Percentiles rank a stretch among this genome's conserved stretches.
Evolutionary conservation across 768 basidiomycete genomes (phyloP).

Genomic region (Daedalea quercina): DNA sequence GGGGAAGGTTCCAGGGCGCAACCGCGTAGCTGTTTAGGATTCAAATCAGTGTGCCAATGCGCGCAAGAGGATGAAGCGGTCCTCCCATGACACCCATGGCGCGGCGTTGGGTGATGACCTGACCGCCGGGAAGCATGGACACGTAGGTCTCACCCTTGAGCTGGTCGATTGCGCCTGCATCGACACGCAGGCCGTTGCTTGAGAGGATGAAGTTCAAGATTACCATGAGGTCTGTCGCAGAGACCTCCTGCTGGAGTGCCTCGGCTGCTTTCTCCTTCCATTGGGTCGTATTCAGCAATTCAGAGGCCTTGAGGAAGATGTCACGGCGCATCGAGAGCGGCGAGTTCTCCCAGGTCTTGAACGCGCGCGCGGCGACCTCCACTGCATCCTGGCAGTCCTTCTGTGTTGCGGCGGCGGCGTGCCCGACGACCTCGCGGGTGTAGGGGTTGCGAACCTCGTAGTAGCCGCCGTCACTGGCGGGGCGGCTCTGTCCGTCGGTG

Average conservation of each 20-base stretch:
- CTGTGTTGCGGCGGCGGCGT: conserved; percentile 35
- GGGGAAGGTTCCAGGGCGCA: conserved; percentile 51
- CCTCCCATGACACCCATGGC: background rate
- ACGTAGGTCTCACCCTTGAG: conserved; percentile 39
- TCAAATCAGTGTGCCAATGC: background rate
- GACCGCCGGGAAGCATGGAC: conserved; percentile 37
- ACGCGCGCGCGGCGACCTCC: conserved; percentile 38
- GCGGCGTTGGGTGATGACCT: conserved; percentile 33
- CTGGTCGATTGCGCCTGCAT: conserved; percentile 29
- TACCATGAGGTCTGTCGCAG: conserved; percentile 20
- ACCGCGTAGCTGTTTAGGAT: conserved; percentile 37
- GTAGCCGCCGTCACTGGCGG: conserved; percentile 29
- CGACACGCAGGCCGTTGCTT: conserved; percentile 21
- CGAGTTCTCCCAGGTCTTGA: conserved; percentile 40
- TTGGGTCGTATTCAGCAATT: conserved; percentile 35
- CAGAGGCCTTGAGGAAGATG: conserved; percentile 43
- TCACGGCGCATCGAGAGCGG: conserved; percentile 31
- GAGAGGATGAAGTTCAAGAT: conserved; percentile 22
- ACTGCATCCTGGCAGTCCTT: conserved; percentile 29
- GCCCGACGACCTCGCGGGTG: conserved; percentile 37
- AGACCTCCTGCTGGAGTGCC: conserved; percentile 32
- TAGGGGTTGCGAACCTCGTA: conserved; percentile 43
- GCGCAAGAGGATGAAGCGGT: background rate
- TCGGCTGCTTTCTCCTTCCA: conserved; percentile 31
- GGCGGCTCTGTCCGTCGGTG: conserved; percentile 33